Conservation (phyloP, 768 basidiomycete genomes). For the Hirschioporus abietinus region DNA sequence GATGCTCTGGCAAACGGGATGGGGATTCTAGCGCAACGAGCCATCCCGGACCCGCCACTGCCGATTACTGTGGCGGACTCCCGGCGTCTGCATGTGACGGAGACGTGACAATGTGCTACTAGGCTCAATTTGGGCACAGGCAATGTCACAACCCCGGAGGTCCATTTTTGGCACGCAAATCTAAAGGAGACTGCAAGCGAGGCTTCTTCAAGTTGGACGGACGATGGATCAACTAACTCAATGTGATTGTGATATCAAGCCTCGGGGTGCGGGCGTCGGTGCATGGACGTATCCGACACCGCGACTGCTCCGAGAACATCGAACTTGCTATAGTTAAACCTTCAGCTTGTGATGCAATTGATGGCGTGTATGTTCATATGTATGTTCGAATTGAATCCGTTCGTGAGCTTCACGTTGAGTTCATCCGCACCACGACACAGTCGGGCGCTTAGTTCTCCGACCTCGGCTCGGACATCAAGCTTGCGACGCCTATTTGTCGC, state of each 20-base stretch:
- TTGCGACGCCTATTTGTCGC: too few species aligned
- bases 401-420: too few species aligned
- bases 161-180: too few species aligned
- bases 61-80: too few species aligned
- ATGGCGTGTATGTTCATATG: too few species aligned
- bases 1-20: too few species aligned
- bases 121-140: background rate
- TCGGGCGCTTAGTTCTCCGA: background rate
- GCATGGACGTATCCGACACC: background rate
- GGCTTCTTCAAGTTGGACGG: too few species aligned
- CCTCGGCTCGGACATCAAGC: background rate
- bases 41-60: background rate
- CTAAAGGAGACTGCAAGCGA: too few species aligned
- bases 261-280: background rate
- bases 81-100: background rate
- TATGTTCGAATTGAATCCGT: too few species aligned
- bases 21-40: background rate
- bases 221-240: too few species aligned
- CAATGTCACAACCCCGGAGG: background rate
- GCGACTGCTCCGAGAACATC: constrained; percentile 1
- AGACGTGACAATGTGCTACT: background rate
- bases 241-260: background rate
- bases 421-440: background rate
- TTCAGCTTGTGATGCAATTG: background rate
- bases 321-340: background rate